Evolutionary conservation across 495 filamentous ascomycete species (phyloP).

Genomic region (Lasiosphaeria ovina): DNA sequence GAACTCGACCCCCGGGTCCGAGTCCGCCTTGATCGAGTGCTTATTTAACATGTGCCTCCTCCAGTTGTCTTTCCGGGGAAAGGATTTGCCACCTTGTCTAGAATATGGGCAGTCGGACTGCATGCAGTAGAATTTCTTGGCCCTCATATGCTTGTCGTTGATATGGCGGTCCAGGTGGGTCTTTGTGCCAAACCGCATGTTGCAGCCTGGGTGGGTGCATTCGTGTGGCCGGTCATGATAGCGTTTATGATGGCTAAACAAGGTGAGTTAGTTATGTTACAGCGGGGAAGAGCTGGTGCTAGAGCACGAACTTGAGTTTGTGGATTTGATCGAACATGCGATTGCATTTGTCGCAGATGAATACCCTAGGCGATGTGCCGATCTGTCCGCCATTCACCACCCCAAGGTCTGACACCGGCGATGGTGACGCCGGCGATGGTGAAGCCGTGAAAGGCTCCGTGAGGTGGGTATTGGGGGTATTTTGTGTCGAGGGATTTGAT

Average conservation of each 20-base stretch:
- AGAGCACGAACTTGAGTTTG: slow-evolving; percentile 44
- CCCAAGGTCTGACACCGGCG: slow-evolving; percentile 30
- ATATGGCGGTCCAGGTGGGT: slow-evolving; percentile 52
- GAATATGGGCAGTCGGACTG: slow-evolving; percentile 45
- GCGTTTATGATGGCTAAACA: slow-evolving; percentile 43
- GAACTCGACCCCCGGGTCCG: slow-evolving; percentile 29
- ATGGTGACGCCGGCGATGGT: slow-evolving; percentile 43
- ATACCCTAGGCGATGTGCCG: slow-evolving; percentile 25
- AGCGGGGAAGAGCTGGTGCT: neutral
- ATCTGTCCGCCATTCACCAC: slow-evolving; percentile 7
- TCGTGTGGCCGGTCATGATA: slow-evolving; percentile 49
- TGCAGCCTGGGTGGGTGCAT: slow-evolving; percentile 40
- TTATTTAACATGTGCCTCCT: slow-evolving; percentile 51
- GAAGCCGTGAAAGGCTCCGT: slow-evolving; percentile 33
- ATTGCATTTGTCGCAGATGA: slow-evolving; percentile 41
- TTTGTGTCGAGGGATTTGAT: slow-evolving; percentile 39
- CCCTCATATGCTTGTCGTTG: slow-evolving; percentile 51
- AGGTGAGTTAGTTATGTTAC: slow-evolving; percentile 11
- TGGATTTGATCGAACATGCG: slow-evolving; percentile 46
- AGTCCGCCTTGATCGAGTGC: slow-evolving; percentile 34
- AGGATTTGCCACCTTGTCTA: slow-evolving; percentile 44
- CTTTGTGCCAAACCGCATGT: slow-evolving; percentile 50
- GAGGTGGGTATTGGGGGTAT: slow-evolving; percentile 42
- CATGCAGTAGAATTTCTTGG: slow-evolving; percentile 49
- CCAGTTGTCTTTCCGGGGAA: slow-evolving; percentile 54